These are phyloP conservation scores for Fusarium domesticum DNA, from an alignment of 2,329 filamentous ascomycete genomes.

Conservation along the genomic window DNA sequence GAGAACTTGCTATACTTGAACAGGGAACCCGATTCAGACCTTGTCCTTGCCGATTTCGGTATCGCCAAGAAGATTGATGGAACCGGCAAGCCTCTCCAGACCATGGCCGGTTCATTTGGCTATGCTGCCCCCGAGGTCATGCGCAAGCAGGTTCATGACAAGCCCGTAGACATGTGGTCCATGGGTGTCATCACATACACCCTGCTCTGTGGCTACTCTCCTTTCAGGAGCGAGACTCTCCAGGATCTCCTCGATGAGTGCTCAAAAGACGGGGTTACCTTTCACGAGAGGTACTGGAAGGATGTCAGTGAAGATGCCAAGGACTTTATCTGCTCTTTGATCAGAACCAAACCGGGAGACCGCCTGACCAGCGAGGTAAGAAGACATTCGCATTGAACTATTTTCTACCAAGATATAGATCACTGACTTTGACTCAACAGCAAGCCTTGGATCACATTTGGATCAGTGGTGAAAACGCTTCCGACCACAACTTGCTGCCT, in stretches of 20 bases:
- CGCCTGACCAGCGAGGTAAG: constrained; percentile 74
- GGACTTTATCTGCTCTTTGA: constrained; percentile 80
- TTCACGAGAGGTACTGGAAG: constrained; percentile 98
- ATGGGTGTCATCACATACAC: constrained; percentile 99
- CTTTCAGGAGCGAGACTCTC: constrained; percentile 92
- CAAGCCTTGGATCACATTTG: constrained; percentile 79
- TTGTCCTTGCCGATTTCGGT: constrained; percentile 95
- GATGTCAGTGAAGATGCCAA: constrained; percentile 95
- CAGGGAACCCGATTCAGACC: constrained; percentile 69
- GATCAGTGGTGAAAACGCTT: constrained; percentile 88
- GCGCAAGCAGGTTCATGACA: constrained; percentile 95
- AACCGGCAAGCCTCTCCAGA: constrained; percentile 88
- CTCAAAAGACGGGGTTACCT: constrained; percentile 76
- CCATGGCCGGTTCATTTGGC: constrained; percentile 97
- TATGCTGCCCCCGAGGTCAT: constrained; percentile 98
- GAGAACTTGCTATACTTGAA: constrained; percentile 96
- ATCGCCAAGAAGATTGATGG: constrained; percentile 97
- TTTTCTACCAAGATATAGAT: no score
- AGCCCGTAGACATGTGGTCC: constrained; percentile 99
- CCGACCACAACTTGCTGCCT: constrained; percentile 93
- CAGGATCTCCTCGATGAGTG: constrained; percentile 94
- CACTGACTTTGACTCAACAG: constrained; percentile 41
- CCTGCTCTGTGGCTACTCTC: constrained; percentile 94
- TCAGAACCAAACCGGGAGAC: constrained; percentile 74
- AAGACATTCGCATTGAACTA: constrained; percentile 3